These are phyloP conservation scores for Arthroderma sp. DNA, from an alignment of 2,329 filamentous ascomycete species.

Conservation along the genomic window DNA sequence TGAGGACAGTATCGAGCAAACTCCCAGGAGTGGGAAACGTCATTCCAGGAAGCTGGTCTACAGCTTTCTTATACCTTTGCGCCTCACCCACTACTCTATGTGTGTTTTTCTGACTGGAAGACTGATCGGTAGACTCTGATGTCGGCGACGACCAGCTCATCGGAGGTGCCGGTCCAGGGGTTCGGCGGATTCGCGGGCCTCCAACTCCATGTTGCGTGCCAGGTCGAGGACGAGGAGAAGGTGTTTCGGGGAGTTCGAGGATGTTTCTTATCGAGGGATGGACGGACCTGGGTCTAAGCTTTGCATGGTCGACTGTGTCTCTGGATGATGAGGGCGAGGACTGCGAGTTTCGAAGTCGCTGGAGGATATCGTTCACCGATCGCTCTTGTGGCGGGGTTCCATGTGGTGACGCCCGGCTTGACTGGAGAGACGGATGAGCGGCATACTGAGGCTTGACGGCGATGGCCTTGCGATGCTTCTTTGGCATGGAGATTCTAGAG, in stretches of 20 bases:
- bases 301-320: constrained; percentile 10
- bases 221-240: constrained; percentile 29
- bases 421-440: constrained; percentile 23
- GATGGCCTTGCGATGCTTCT: constrained; percentile 30
- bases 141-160: constrained; percentile 30
- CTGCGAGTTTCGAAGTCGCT: constrained; percentile 33
- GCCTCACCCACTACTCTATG: background rate
- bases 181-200: constrained; percentile 22
- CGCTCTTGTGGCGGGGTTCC: constrained; percentile 15
- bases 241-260: constrained; percentile 32
- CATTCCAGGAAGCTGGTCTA: constrained; percentile 29
- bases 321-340: constrained; percentile 11
- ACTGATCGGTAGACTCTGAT: background rate
- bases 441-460: constrained; percentile 29
- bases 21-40: constrained; percentile 27
- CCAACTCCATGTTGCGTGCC: constrained; percentile 21
- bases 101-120: background rate
- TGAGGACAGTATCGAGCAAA: constrained; percentile 40
- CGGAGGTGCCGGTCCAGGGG: constrained; percentile 34
- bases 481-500: constrained; percentile 26
- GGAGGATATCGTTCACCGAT: constrained; percentile 36
- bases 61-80: constrained; percentile 14
- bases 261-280: constrained; percentile 34
- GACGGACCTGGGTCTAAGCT: constrained; percentile 23
- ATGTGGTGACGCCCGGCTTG: constrained; percentile 1